Conservation (phyloP, 768 basidiomycete species). For the Auriscalpium vulgare region DNA sequence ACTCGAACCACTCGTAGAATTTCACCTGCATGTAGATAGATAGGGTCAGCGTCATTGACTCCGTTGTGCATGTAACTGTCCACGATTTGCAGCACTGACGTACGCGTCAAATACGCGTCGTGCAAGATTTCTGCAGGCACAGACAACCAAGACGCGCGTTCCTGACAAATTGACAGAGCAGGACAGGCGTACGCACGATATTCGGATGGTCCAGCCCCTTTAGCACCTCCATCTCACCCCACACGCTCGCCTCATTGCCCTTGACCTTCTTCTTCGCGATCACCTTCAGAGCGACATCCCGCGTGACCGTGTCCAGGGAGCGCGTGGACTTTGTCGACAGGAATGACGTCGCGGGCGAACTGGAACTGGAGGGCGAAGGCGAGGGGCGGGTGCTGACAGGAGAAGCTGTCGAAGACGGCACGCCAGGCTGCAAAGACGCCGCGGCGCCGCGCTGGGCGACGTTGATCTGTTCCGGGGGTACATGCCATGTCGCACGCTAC, state of each 20-base stretch:
- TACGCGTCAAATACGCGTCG: too few species aligned
- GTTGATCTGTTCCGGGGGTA: conserved; percentile 50
- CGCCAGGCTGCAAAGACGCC: conserved; percentile 21
- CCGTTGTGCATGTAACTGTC: too few species aligned
- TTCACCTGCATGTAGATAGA: conserved; percentile 58
- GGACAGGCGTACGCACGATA: conserved; percentile 48
- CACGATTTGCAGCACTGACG: too few species aligned
- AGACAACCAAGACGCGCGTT: neutral
- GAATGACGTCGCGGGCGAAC: conserved; percentile 20
- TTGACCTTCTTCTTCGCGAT: conserved; percentile 96
- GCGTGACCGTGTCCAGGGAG: conserved; percentile 30
- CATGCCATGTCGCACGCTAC: conserved; percentile 74
- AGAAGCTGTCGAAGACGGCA: conserved; percentile 3
- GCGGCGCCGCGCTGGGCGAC: conserved; percentile 54
- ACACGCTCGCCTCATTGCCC: conserved; percentile 81
- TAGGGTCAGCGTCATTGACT: neutral
- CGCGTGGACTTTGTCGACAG: conserved; percentile 14
- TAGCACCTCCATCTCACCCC: conserved; percentile 91
- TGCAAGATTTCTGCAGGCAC: neutral
- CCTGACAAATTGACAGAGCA: neutral
- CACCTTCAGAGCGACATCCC: conserved; percentile 82
- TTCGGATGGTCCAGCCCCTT: conserved; percentile 87
- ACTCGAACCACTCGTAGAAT: conserved; percentile 96
- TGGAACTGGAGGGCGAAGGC: conserved; percentile 1
- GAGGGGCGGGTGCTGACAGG: conserved; percentile 1